These are phyloP conservation scores for Symbiotaphrina buchneri DNA, from an alignment of 495 filamentous ascomycete species.

Conservation along the genomic window DNA sequence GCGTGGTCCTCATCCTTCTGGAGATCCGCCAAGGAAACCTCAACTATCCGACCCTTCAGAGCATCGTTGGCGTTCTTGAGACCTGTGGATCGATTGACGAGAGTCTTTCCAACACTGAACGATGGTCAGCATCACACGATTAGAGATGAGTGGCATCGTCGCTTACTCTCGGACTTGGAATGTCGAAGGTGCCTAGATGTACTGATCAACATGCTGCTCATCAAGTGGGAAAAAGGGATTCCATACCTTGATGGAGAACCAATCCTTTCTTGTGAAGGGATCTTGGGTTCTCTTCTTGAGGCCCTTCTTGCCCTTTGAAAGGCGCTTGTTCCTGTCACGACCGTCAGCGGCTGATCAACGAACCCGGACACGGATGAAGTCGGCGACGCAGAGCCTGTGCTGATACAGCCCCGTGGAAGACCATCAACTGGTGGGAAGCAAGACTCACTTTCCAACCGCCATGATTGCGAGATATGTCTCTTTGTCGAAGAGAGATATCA, in stretches of 20 bases:
- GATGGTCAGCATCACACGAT: slow-evolving; percentile 7
- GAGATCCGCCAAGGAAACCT: slow-evolving; percentile 94
- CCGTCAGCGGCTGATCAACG: no score
- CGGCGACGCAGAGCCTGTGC: no score
- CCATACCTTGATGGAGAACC: slow-evolving; percentile 85
- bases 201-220: slow-evolving; percentile 7
- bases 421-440: slow-evolving; percentile 4
- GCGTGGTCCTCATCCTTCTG: slow-evolving; percentile 99
- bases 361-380: no score
- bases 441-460: slow-evolving; percentile 78
- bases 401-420: no score
- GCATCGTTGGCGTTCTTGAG: slow-evolving; percentile 99
- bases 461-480: slow-evolving; percentile 32
- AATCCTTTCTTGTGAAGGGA: slow-evolving; percentile 95
- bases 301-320: slow-evolving; percentile 99
- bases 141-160: slow-evolving; percentile 3
- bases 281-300: slow-evolving; percentile 98
- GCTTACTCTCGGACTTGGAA: slow-evolving; percentile 93
- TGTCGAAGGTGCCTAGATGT: slow-evolving; percentile 63
- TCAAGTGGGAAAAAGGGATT: background rate
- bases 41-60: slow-evolving; percentile 94
- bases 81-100: slow-evolving; percentile 97
- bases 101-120: slow-evolving; percentile 85
- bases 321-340: slow-evolving; percentile 99
- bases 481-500: background rate